phyloP scores from a whole-genome alignment of 305 asterid genomes.

The Fraxinus paxiana region DNA sequence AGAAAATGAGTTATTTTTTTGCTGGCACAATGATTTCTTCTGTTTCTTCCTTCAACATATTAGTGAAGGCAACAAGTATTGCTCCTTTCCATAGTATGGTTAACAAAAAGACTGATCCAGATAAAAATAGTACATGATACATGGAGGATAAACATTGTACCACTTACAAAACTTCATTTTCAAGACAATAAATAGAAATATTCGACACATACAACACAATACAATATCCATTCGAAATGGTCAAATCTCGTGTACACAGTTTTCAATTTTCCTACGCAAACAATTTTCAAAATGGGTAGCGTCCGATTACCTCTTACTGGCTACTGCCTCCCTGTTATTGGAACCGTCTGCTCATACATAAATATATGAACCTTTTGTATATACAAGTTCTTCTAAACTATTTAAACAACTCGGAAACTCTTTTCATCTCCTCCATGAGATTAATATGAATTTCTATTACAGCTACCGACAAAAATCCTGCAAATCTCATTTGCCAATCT shows the following conservation, averaged over 20 bases:
- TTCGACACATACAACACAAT: background rate
- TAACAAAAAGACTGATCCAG: background rate
- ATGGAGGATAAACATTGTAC: background rate
- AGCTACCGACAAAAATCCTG: conserved; percentile 16
- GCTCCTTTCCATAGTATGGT: background rate
- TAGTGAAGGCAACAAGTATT: background rate
- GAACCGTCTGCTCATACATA: conserved; percentile 7
- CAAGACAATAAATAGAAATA: background rate
- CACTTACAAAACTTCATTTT: background rate
- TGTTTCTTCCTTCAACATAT: background rate
- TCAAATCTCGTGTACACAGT: background rate
- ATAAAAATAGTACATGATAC: background rate
- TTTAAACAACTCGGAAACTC: background rate
- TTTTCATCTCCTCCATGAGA: background rate
- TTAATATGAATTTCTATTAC: background rate
- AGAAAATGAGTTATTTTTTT: background rate
- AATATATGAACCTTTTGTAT: conserved; percentile 21
- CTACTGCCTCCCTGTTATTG: conserved; percentile 2
- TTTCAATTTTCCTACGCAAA: background rate
- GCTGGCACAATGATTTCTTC: background rate
- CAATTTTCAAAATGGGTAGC: background rate
- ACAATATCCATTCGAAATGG: background rate
- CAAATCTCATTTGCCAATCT: background rate
- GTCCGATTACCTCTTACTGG: background rate
- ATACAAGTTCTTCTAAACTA: conserved; percentile 4